phyloP scores from a whole-genome alignment of 2,329 filamentous ascomycete genomes.

The Aspergillus bombycis region DNA sequence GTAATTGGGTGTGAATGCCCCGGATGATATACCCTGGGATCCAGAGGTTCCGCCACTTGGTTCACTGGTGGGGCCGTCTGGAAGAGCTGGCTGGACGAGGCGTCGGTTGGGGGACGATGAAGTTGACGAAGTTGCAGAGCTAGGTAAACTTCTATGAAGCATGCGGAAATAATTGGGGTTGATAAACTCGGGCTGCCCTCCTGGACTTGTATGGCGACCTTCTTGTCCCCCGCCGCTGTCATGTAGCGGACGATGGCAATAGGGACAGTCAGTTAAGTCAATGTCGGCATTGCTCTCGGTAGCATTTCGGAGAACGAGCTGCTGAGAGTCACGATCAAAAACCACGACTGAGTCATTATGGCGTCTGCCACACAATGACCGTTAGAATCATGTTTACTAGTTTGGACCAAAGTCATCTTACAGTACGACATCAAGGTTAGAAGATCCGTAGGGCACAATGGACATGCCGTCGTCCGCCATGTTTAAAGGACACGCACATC shows the following conservation, averaged over 20 bases:
- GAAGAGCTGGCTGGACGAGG: conserved; percentile 51
- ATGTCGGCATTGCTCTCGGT: conserved; percentile 53
- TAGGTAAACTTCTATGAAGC: conserved; percentile 67
- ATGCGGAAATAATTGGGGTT: conserved; percentile 95
- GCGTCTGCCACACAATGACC: conserved; percentile 61
- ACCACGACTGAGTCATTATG: conserved; percentile 92
- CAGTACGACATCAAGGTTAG: conserved; percentile 50
- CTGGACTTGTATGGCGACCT: conserved; percentile 32
- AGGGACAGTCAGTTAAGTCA: conserved; percentile 76
- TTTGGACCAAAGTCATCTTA: conserved; percentile 31
- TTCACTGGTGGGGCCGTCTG: conserved; percentile 50
- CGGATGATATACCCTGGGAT: conserved; percentile 73
- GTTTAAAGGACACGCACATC: conserved; percentile 21
- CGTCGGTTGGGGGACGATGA: conserved; percentile 56
- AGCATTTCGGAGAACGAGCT: conserved; percentile 76
- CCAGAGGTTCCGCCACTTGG: conserved; percentile 51
- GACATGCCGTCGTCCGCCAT: conserved; percentile 47
- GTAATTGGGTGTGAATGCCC: conserved; percentile 89
- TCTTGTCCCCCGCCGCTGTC: conserved; percentile 51
- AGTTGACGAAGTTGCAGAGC: conserved; percentile 47
- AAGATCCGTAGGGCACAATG: conserved; percentile 46
- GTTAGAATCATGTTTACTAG: conserved; percentile 17
- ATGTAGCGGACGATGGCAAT: conserved; percentile 75
- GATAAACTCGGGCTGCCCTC: conserved; percentile 68
- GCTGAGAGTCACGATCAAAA: conserved; percentile 80